Evolutionary conservation across 2,329 filamentous ascomycete species (phyloP).

Genomic region (Penicillium hesseltinei): DNA sequence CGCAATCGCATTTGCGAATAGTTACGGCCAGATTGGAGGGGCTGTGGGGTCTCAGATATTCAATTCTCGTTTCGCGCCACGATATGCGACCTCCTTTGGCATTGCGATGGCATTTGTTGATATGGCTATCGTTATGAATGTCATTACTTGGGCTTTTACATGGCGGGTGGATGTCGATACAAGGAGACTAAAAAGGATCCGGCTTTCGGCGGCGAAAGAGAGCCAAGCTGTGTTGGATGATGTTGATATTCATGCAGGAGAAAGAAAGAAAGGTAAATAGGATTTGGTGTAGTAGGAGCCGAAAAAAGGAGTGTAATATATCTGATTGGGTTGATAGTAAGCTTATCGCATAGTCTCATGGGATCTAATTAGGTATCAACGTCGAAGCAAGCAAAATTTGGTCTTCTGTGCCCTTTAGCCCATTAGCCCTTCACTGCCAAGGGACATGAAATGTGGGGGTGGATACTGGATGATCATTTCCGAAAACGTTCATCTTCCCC

Average conservation of each 20-base stretch:
- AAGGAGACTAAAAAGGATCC: background rate
- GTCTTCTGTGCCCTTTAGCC: background rate
- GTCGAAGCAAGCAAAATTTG: background rate
- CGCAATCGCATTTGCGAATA: background rate
- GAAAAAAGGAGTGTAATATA: background rate
- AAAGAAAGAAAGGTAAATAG: background rate
- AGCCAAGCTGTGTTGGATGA: background rate
- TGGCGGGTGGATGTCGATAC: background rate
- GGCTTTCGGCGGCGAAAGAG: background rate
- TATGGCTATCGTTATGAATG: background rate
- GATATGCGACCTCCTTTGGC: background rate
- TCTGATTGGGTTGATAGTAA: background rate
- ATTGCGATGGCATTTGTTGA: background rate
- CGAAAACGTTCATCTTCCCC: background rate
- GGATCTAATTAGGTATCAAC: background rate
- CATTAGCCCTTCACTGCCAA: background rate
- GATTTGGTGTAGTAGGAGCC: background rate
- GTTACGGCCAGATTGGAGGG: background rate
- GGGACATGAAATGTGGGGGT: background rate
- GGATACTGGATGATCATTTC: slow-evolving; percentile 1
- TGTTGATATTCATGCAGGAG: background rate
- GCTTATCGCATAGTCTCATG: background rate
- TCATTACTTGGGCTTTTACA: background rate
- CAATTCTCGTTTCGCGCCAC: background rate
- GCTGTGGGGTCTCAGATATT: background rate